phyloP scores from a whole-genome alignment of 306 rosid genomes.

The Rosa lucieae region DNA sequence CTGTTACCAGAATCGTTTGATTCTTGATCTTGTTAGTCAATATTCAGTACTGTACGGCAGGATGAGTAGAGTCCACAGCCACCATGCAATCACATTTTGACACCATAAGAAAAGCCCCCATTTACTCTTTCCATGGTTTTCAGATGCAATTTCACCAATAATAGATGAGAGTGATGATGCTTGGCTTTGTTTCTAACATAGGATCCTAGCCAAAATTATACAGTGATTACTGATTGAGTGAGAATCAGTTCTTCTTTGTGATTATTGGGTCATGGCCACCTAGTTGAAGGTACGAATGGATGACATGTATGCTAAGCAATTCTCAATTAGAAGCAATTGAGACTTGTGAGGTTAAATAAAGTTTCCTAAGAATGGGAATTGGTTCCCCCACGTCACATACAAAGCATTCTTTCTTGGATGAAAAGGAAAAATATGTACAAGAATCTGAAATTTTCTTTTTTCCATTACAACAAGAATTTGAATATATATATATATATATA shows the following conservation, averaged over 20 bases:
- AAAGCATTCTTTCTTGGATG: slow-evolving; percentile 17
- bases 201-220: background rate
- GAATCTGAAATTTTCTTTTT: background rate
- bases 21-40: slow-evolving; percentile 22
- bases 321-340: slow-evolving; percentile 28
- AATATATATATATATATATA: background rate
- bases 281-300: slow-evolving; percentile 36
- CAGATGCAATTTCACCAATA: background rate
- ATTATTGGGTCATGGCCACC: slow-evolving; percentile 27
- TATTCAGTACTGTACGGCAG: slow-evolving; percentile 5
- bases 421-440: slow-evolving; percentile 13
- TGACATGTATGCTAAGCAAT: slow-evolving; percentile 31
- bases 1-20: slow-evolving; percentile 29
- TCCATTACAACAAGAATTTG: background rate
- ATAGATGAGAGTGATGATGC: background rate
- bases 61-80: background rate
- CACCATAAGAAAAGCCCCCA: background rate
- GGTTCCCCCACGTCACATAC: slow-evolving; percentile 32
- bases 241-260: slow-evolving; percentile 38
- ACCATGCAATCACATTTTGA: background rate
- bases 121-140: background rate
- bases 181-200: background rate
- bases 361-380: slow-evolving; percentile 29
- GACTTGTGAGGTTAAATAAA: slow-evolving; percentile 28
- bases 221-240: background rate